Evolutionary conservation across 2,329 filamentous ascomycete species (phyloP).

Genomic region (Dothistroma septosporum): DNA sequence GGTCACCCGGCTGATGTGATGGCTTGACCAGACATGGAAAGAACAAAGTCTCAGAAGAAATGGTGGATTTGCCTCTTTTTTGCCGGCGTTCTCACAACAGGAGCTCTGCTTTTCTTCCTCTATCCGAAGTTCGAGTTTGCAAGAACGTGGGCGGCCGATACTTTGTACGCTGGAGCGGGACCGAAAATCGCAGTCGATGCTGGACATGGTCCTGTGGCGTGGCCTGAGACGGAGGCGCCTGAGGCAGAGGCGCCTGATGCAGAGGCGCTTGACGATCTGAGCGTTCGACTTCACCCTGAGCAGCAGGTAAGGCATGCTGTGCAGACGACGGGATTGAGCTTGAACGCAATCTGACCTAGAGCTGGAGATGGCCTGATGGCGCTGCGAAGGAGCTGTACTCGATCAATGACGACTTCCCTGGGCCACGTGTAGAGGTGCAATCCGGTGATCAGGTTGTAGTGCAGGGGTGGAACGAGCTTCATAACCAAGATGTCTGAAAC

Average conservation of each 20-base stretch:
- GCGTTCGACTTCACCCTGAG: conserved; percentile 14
- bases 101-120: neutral
- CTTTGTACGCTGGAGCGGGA: neutral
- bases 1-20: neutral
- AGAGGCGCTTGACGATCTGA: conserved; percentile 3
- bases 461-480: conserved; percentile 40
- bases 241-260: neutral
- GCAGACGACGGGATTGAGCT: conserved; percentile 10
- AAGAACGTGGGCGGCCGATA: neutral
- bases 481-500: conserved; percentile 36
- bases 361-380: conserved; percentile 38
- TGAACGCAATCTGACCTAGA: conserved; percentile 16
- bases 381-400: conserved; percentile 47
- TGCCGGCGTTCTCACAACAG: neutral
- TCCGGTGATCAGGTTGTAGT: conserved; percentile 45
- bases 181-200: conserved; percentile 3
- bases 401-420: conserved; percentile 50
- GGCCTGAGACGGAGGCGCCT: neutral
- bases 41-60: neutral
- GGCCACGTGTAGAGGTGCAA: conserved; percentile 47
- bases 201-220: conserved; percentile 5
- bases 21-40: conserved; percentile 1
- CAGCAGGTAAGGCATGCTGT: conserved; percentile 13
- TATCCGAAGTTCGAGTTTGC: neutral
- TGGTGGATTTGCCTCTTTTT: neutral